phyloP scores from a whole-genome alignment of 2,329 filamentous ascomycete genomes.

The Fusarium sp. region DNA sequence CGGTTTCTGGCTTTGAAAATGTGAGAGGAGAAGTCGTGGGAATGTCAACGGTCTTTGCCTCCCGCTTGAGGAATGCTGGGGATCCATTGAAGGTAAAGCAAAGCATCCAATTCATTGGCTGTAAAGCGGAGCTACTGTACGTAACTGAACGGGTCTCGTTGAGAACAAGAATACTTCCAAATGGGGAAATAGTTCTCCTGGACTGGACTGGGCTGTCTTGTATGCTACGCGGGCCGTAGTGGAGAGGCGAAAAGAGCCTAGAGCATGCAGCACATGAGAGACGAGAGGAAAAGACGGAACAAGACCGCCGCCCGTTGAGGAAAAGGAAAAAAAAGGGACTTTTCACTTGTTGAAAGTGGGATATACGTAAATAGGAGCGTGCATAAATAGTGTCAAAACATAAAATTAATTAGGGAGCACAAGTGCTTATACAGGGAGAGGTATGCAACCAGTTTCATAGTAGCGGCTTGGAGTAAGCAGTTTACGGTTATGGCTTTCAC shows the following conservation, averaged over 20 bases:
- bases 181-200: conserved; percentile 9
- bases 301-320: conserved; percentile 18
- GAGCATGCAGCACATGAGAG: neutral
- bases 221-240: conserved; percentile 31
- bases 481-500: neutral
- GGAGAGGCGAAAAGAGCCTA: conserved; percentile 18
- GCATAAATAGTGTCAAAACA: conserved; percentile 22
- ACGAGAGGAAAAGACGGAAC: neutral
- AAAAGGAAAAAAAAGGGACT: conserved; percentile 7
- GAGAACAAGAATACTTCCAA: neutral
- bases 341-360: neutral
- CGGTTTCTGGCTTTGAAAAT: conserved; percentile 28
- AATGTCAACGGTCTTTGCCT: conserved; percentile 39
- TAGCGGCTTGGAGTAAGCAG: conserved; percentile 7
- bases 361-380: neutral
- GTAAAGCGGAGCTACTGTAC: neutral
- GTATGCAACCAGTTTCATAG: conserved; percentile 22
- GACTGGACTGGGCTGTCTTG: neutral
- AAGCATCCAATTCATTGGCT: neutral
- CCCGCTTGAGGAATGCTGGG: conserved; percentile 34
- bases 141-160: neutral
- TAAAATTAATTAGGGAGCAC: conserved; percentile 11
- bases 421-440: conserved; percentile 12
- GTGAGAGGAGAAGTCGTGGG: conserved; percentile 3
- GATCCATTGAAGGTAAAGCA: neutral